Base-by-base conservation (phyloP, 345 rosid genomes). In the Citrus inodora region DNA sequence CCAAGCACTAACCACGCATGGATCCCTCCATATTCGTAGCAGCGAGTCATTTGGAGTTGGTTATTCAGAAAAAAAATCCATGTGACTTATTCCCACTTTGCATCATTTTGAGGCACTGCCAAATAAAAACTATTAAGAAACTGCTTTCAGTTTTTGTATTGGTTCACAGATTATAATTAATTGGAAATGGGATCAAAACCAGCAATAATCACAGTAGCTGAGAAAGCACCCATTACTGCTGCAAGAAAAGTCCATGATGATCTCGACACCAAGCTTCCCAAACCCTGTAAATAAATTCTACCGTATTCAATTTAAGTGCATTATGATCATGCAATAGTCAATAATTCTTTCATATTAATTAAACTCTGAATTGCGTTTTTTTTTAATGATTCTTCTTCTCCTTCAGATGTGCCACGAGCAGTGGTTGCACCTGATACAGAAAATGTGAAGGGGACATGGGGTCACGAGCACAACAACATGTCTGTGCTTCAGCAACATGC, bases 401-500 rank as follows among this genome's bases (percentile, higher is more conserved):
- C 37, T 46, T 76, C 80, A 88, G 92, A 88, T 59, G 62, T 90
- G 87, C 80, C 90, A 48, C 82, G 92, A 78, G 93, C 88, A 9
- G 70, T 88, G 81, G 79, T 76, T 68, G 92, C 92, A 58, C 86
- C 92, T 0, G 92, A 90, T 80, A 81, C 88, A 74, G 93, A 91
- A 63, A 81, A 90, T 35, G 84, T 86, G 6, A 62, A 84, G 70
- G 93, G 95, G 21, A 88, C 95, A 76, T 82, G 85, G 59, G 91
- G 89, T 22, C 95, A 85, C 74, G 81, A 80, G 59, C 86, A 91
- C 72, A 42, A 77, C 7, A 85, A 89, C 46, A 73, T 86, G 88
- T 88, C 88, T 81, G 91, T 91, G 65, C 91, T 91, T 84, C 93
- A 90, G 76, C 92, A 91, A 53, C 93, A 91, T 42, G 88, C 76